Base-by-base conservation (phyloP, 192 early-diverging fungal genomes). In the Entomortierella beljakovae region DNA sequence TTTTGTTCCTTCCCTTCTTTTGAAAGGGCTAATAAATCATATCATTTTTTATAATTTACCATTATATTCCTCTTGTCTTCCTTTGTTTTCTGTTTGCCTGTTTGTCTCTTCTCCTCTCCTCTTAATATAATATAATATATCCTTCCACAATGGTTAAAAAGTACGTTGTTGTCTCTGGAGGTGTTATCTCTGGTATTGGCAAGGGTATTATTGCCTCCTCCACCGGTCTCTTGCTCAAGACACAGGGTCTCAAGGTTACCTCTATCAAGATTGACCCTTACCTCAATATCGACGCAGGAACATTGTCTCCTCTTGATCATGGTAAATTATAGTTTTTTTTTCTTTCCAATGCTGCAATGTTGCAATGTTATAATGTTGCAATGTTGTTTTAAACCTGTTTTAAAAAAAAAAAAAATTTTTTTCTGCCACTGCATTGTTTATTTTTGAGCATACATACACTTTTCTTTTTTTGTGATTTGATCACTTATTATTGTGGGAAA, bases 181-280 rank as follows among this genome's bases (percentile, higher is more conserved):
- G 98, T 81, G 98, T 99, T 57, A 99, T 99, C 80, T 98, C 97
- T 31, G 98, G 98, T 40, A 98, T 99, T 72, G 98, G 98, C 70
- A 99, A 99, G 85, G 98, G 98, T 50, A 94, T 99, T 55, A 99
- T 99, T 84, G 98, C 98, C 32, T 98, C 97, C 52, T 97, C 95
- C 33, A 97, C 96, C 7, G 98, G 98, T 57, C 89, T 97, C 46
- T 85, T 99, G 49, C 89, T 99, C 66, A 95, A 98, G 84, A 94
- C 95, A 3, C 85, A 92, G 43, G 98, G 96, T 25, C 88, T 98
- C 61, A 87, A 86, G 40, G 98, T 99, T 32, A 98, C 97, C 56
- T 93, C 97, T 62, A 98, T 99, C 88, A 99, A 99, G 82, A 99
- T 99, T 80, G 98, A 99, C 76, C 98, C 98, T 32, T 99, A 99